Evolutionary conservation across 2,329 filamentous ascomycete genomes (phyloP).

Genomic region (Monosporascus sp.): DNA sequence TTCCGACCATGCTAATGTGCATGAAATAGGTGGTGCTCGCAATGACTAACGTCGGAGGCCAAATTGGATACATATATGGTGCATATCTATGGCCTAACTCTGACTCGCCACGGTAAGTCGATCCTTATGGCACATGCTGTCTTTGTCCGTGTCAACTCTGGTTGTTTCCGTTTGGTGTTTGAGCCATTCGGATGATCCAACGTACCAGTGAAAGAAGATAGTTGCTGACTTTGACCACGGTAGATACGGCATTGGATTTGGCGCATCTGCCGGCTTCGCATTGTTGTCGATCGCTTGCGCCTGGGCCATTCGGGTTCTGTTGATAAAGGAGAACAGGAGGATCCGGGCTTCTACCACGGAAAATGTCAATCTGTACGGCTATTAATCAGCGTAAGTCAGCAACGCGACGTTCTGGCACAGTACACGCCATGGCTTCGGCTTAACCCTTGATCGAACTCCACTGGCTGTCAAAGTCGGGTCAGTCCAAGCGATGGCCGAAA

Average conservation of each 20-base stretch:
- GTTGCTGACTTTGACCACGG: no score
- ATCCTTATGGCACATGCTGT: no score
- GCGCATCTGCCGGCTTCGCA: conserved; percentile 38
- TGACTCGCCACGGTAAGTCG: conserved; percentile 30
- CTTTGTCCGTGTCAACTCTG: no score
- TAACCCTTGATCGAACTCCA: no score
- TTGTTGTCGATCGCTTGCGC: conserved; percentile 31
- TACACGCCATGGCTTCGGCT: no score
- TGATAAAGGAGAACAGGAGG: conserved; percentile 36
- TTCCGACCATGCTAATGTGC: no score
- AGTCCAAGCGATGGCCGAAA: no score
- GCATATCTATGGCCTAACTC: conserved; percentile 43
- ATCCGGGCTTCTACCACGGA: conserved; percentile 28
- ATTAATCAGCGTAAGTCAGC: conserved; percentile 13
- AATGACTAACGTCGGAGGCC: conserved; percentile 43
- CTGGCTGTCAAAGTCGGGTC: no score
- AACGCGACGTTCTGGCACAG: no score
- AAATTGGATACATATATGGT: conserved; percentile 44
- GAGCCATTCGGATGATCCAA: no score
- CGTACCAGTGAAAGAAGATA: no score
- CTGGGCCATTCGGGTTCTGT: conserved; percentile 35
- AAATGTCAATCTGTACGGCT: conserved; percentile 32
- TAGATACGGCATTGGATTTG: conserved; percentile 36
- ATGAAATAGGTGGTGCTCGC: conserved; percentile 30
- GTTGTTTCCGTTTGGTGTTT: no score